phyloP scores from a whole-genome alignment of 2,329 filamentous ascomycete genomes.

The Chaetothyriales sp. region DNA sequence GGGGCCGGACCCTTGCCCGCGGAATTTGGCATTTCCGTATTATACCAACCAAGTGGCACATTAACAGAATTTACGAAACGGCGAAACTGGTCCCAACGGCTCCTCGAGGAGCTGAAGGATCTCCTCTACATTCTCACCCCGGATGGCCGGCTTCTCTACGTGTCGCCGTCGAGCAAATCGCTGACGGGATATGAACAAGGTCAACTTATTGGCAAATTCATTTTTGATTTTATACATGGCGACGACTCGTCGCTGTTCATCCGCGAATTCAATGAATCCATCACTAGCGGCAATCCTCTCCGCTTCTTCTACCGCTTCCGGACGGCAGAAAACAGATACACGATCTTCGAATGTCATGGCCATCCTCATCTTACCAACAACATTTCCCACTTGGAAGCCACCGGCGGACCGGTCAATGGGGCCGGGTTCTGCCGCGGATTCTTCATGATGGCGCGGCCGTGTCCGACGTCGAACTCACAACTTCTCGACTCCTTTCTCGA shows the following conservation, averaged over 20 bases:
- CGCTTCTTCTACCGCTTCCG: slow-evolving; percentile 77
- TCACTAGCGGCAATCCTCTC: slow-evolving; percentile 63
- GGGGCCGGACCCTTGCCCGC: slow-evolving; percentile 44
- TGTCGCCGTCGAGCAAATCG: slow-evolving; percentile 61
- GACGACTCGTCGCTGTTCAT: slow-evolving; percentile 75
- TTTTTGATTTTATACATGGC: slow-evolving; percentile 71
- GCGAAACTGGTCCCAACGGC: slow-evolving; percentile 71
- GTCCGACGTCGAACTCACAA: slow-evolving; percentile 74
- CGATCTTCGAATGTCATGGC: slow-evolving; percentile 81
- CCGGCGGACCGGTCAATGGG: slow-evolving; percentile 49
- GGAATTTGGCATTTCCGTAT: slow-evolving; percentile 35
- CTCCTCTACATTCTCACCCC: slow-evolving; percentile 76
- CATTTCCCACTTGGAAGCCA: slow-evolving; percentile 25
- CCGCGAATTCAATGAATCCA: slow-evolving; percentile 78
- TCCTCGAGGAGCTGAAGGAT: slow-evolving; percentile 81
- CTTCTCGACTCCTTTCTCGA: slow-evolving; percentile 87
- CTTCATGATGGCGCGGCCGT: slow-evolving; percentile 84
- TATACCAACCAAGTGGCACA: slow-evolving; percentile 30
- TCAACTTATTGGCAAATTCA: slow-evolving; percentile 59
- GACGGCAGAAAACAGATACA: slow-evolving; percentile 58
- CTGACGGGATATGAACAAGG: slow-evolving; percentile 63
- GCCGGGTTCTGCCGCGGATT: slow-evolving; percentile 70
- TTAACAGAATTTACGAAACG: slow-evolving; percentile 53
- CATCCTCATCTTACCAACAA: slow-evolving; percentile 75
- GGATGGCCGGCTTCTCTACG: slow-evolving; percentile 69